These are phyloP conservation scores for Pythium volutum DNA, from an alignment of 352 stramenopile species.

Conservation along the genomic window DNA sequence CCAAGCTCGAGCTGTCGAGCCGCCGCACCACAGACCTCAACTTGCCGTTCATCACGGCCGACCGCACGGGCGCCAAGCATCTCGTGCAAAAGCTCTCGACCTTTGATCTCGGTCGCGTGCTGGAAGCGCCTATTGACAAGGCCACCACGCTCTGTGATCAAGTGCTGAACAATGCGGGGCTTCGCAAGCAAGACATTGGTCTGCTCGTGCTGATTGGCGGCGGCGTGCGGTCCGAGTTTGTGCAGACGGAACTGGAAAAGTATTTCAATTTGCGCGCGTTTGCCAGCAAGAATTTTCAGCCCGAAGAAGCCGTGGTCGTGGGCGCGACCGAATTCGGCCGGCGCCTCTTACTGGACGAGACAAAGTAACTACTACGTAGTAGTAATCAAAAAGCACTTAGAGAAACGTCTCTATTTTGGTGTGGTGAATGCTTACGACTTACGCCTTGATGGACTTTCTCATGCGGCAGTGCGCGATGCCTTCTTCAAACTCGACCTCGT, in stretches of 20 bases:
- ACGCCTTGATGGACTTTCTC: slow-evolving; percentile 7
- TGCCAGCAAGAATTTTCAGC: slow-evolving; percentile 42
- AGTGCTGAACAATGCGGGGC: slow-evolving; percentile 29
- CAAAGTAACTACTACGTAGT: neutral
- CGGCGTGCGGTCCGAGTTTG: slow-evolving; percentile 46
- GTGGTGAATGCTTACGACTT: no score
- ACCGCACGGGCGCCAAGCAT: slow-evolving; percentile 65
- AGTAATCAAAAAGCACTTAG: neutral
- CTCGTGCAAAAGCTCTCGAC: slow-evolving; percentile 59
- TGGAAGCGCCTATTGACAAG: slow-evolving; percentile 35
- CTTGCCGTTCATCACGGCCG: slow-evolving; percentile 74
- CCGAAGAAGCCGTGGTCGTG: slow-evolving; percentile 60
- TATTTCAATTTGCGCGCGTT: slow-evolving; percentile 52
- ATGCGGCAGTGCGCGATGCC: slow-evolving; percentile 46
- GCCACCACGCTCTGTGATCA: slow-evolving; percentile 35
- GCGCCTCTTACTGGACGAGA: slow-evolving; percentile 27
- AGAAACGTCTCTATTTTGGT: no score
- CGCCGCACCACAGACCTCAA: slow-evolving; percentile 59
- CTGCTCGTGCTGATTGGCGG: slow-evolving; percentile 58
- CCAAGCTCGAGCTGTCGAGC: slow-evolving; percentile 68
- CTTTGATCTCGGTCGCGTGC: slow-evolving; percentile 47
- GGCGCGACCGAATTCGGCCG: slow-evolving; percentile 57
- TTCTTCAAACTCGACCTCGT: slow-evolving; percentile 58
- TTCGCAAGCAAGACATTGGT: slow-evolving; percentile 40
- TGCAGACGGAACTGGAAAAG: slow-evolving; percentile 45